Base-by-base conservation (phyloP, 179 eudicot species). In the Beta macrorhiza region DNA sequence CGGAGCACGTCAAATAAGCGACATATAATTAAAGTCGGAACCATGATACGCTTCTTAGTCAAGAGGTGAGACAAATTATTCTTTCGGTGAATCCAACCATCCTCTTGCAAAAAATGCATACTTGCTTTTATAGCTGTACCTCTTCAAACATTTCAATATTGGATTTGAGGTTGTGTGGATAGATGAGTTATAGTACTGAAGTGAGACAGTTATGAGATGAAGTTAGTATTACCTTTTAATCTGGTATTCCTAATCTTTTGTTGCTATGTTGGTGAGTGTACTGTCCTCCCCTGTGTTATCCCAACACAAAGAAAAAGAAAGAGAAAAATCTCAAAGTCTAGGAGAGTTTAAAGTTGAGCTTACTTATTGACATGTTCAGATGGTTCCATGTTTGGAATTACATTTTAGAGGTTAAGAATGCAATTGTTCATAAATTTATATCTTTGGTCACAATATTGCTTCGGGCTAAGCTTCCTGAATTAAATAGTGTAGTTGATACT, bases 1-100 rank as follows among this genome's bases (percentile, higher is more conserved):
- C 88, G 84, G 56, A 96, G 95, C 85, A 85, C 76, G 78, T 82
- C 87, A 61, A 72, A 92, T 79, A 91, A 87, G 91, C 88, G 84
- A 57, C 99, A 92, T 87, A 87, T 79, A 85, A 89, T 96, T 56
- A 85, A 89, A 88, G 92, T 87, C 75, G 99, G 97, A 70, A 82
- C 89, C 14, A 52, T 88, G 80, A 13, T 94, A 83, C 92, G 97
- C 42, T 94, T 96, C 81, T 16, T 69, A 71, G 97, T 96, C 79
- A 92, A 94, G 86, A 92, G 98, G 99, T 93, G 80, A 88, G 75
- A 5, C 17, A 14, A 52, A 45, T 51, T 78, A 16, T 76, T 74
- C 63, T 68, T 53, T n/a, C 59, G 15, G 5, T 63, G 56, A 68
- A 14, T 51, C 17, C 15, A 44, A 44, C 32, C 61, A 70, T 73